phyloP scores from a whole-genome alignment of 2,329 filamentous ascomycete species.

The Chaetomiaceae sp. region DNA sequence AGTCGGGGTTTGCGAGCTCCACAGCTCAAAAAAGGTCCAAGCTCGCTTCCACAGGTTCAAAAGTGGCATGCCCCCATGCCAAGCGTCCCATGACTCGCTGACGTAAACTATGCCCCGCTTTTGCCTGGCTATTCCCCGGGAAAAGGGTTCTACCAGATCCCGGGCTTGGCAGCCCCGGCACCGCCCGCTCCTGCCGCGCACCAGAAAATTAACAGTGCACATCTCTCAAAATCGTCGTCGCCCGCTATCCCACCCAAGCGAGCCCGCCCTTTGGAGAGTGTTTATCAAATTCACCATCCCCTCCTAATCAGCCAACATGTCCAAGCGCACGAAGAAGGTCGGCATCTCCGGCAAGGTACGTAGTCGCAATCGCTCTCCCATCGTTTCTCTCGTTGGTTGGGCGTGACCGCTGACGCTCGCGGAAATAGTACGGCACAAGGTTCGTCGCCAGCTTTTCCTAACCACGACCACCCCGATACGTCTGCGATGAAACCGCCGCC shows the following conservation, averaged over 20 bases:
- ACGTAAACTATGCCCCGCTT: conserved; percentile 16
- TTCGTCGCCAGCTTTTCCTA: conserved; percentile 42
- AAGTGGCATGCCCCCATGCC: too few species aligned
- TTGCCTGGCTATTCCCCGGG: conserved; percentile 16
- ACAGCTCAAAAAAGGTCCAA: too few species aligned
- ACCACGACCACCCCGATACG: conserved; percentile 26
- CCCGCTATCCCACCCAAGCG: conserved; percentile 21
- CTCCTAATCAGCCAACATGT: conserved; percentile 62
- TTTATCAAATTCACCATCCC: conserved; percentile 19
- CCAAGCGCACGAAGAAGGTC: conserved; percentile 97
- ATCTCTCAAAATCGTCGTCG: conserved; percentile 25
- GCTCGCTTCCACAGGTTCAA: too few species aligned
- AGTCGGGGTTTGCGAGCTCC: too few species aligned
- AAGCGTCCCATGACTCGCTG: too few species aligned
- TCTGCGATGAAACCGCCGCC: conserved; percentile 10
- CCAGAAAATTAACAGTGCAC: conserved; percentile 24
- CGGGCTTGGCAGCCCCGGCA: conserved; percentile 14
- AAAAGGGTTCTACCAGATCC: conserved; percentile 23
- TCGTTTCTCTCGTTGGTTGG: background rate
- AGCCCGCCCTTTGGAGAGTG: conserved; percentile 20
- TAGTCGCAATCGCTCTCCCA: conserved; percentile 10
- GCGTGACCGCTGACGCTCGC: conserved; percentile 10
- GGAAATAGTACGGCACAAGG: conserved; percentile 79
- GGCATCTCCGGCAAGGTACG: conserved; percentile 77
- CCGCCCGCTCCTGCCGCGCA: conserved; percentile 18